These are phyloP conservation scores for Tuber brumale DNA, from an alignment of 495 filamentous ascomycete genomes.

Conservation along the genomic window DNA sequence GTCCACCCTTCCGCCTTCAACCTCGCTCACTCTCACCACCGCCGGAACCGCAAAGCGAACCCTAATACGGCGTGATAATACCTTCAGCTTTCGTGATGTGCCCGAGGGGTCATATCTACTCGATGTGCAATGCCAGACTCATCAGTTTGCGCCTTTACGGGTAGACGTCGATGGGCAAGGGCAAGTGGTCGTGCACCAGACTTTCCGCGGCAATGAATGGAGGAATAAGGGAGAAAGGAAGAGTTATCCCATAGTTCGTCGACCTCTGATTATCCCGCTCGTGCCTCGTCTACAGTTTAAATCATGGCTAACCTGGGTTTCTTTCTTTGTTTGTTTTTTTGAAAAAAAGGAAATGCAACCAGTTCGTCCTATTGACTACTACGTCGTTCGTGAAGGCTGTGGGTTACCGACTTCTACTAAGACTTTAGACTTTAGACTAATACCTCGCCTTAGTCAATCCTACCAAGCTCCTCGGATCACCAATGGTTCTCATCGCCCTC, in stretches of 20 bases:
- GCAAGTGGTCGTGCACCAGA: constrained; percentile 63
- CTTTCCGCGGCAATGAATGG: constrained; percentile 83
- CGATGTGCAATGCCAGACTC: constrained; percentile 65
- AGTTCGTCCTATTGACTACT: constrained; percentile 29
- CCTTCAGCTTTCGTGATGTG: constrained; percentile 67
- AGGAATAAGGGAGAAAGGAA: constrained; percentile 66
- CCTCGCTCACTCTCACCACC: constrained; percentile 64
- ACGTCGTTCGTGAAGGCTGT: constrained; percentile 40
- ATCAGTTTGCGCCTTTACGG: constrained; percentile 66
- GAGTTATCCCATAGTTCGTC: constrained; percentile 63
- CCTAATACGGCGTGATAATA: constrained; percentile 57
- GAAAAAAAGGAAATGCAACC: constrained; percentile 40
- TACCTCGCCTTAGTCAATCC: constrained; percentile 41
- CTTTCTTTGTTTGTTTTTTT: neutral
- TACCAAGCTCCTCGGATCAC: constrained; percentile 74
- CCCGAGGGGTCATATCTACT: constrained; percentile 65
- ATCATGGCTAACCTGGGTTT: constrained; percentile 4
- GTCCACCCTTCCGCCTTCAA: constrained; percentile 55
- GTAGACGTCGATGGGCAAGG: constrained; percentile 59
- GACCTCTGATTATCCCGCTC: constrained; percentile 9
- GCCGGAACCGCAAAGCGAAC: constrained; percentile 48
- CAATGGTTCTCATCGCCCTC: constrained; percentile 87
- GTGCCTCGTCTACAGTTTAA: neutral
- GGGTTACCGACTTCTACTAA: neutral
- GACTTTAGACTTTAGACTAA: constrained; percentile 12